These are phyloP conservation scores for Priceomyces carsonii DNA, from an alignment of 805 yeast genomes.

Conservation along the genomic window DNA sequence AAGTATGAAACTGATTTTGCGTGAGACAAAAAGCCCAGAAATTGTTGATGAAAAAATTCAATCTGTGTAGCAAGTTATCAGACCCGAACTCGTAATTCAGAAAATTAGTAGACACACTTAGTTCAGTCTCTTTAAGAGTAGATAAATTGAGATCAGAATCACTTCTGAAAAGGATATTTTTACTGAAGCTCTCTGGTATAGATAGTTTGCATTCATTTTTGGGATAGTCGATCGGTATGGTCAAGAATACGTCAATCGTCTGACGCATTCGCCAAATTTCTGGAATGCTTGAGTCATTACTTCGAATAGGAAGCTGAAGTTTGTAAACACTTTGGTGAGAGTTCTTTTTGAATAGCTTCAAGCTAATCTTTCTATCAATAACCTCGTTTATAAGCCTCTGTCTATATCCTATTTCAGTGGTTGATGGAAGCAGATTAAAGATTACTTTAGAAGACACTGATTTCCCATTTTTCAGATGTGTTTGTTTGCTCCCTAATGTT, in stretches of 20 bases:
- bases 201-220: conserved; percentile 18
- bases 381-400: conserved; percentile 24
- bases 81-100: conserved; percentile 14
- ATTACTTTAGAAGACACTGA: background rate
- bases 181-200: conserved; percentile 31
- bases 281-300: conserved; percentile 19
- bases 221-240: conserved; percentile 37
- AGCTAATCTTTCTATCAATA: conserved; percentile 21
- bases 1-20: conserved; percentile 8
- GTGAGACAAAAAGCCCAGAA: conserved; percentile 19
- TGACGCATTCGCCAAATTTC: conserved; percentile 27
- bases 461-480: background rate
- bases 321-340: conserved; percentile 29
- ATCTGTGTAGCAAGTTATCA: conserved; percentile 21
- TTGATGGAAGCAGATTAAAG: background rate
- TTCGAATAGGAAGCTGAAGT: conserved; percentile 28
- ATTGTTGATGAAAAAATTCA: conserved; percentile 35
- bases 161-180: conserved; percentile 27
- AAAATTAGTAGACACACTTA: conserved; percentile 24
- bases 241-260: conserved; percentile 29
- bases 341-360: conserved; percentile 29
- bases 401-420: conserved; percentile 11
- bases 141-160: conserved; percentile 11
- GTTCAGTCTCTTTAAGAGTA: conserved; percentile 27
- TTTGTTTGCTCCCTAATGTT: background rate